Conservation (phyloP, 352 stramenopile genomes). For the Globisporangium yorkense region DNA sequence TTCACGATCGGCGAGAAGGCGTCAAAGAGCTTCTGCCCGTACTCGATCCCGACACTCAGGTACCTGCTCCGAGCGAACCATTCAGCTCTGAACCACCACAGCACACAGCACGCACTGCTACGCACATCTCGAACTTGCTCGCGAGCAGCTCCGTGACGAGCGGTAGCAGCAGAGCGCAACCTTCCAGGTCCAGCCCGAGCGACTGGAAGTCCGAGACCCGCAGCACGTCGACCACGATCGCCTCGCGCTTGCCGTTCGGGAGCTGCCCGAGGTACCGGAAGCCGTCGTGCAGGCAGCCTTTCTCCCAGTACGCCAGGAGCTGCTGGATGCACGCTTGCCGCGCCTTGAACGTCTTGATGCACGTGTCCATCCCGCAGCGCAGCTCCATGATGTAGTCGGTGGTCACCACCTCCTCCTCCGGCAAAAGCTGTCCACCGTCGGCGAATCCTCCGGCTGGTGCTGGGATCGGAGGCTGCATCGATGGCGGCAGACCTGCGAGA, state of each 20-base stretch:
- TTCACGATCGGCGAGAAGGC: constrained; percentile 74
- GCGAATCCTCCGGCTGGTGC: not conserved
- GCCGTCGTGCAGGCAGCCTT: constrained; percentile 57
- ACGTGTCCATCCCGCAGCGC: constrained; percentile 81
- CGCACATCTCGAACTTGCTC: constrained; percentile 63
- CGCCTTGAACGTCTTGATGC: constrained; percentile 59
- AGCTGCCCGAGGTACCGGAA: constrained; percentile 64
- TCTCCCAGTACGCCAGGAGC: constrained; percentile 64
- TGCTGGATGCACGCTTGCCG: constrained; percentile 70
- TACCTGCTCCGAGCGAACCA: constrained; percentile 25
- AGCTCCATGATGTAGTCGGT: constrained; percentile 80
- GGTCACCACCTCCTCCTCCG: constrained; percentile 24
- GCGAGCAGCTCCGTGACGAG: constrained; percentile 62
- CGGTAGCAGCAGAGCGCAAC: constrained; percentile 65
- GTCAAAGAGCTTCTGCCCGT: constrained; percentile 58
- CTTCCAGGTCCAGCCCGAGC: constrained; percentile 67
- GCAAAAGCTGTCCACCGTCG: not conserved
- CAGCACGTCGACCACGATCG: constrained; percentile 67
- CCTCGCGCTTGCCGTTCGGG: constrained; percentile 62
- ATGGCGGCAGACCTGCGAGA: not conserved
- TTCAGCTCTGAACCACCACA: not conserved
- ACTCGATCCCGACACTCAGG: constrained; percentile 46
- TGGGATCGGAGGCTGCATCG: not conserved
- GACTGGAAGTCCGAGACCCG: constrained; percentile 53
- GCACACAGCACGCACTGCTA: not conserved